These are phyloP conservation scores for Nitzschia palea DNA, from an alignment of 108 stramenopile species.

Conservation along the genomic window DNA sequence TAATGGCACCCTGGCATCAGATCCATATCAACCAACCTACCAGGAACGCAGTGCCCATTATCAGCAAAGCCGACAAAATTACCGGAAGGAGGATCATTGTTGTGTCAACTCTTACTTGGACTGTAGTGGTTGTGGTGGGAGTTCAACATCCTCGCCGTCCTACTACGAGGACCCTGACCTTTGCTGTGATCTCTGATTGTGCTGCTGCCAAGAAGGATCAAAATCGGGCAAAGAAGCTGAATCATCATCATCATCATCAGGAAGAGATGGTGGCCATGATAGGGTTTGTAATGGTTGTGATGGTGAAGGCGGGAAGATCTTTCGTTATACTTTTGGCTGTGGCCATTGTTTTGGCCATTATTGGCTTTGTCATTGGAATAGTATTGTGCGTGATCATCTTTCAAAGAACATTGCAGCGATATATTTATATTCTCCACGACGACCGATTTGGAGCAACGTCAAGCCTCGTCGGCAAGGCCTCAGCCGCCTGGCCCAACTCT, in stretches of 20 bases:
- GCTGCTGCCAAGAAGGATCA: no score
- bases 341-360: conserved; percentile 26
- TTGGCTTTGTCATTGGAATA: conserved; percentile 25
- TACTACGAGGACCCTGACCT: no score
- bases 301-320: not conserved
- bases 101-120: no score
- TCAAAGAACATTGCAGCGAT: conserved; percentile 16
- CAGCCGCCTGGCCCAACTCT: conserved; percentile 16
- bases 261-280: no score
- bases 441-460: not conserved
- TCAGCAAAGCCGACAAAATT: not conserved
- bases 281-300: not conserved
- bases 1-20: no score
- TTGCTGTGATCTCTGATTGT: no score
- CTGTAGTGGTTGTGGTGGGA: no score
- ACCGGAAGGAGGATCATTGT: no score
- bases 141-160: no score
- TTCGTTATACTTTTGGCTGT: conserved; percentile 15
- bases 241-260: no score
- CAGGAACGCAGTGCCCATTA: not conserved
- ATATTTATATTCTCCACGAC: conserved; percentile 25
- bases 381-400: conserved; percentile 10
- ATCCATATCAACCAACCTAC: not conserved
- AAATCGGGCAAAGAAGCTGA: no score
- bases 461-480: not conserved